Evolutionary conservation across 345 rosid species (phyloP).

Genomic region (Luvunga scandens): DNA sequence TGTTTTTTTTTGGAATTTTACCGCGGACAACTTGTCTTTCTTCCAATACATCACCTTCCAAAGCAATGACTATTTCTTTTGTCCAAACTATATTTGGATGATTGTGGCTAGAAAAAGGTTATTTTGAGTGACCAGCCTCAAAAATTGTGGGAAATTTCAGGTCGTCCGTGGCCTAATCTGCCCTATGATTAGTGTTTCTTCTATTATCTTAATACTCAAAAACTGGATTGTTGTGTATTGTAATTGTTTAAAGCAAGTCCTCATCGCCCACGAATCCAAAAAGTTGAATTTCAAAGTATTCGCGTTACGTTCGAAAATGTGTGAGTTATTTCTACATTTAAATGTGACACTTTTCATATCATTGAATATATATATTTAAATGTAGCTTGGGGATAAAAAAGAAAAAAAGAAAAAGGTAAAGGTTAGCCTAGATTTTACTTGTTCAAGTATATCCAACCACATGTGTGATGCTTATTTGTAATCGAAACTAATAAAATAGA

Average conservation of each 20-base stretch:
- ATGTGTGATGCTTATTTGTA: neutral
- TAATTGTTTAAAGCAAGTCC: neutral
- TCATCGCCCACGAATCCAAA: no score
- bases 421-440: neutral
- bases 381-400: no score
- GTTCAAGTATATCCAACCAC: neutral
- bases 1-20: no score
- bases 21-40: no score
- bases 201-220: neutral
- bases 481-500: neutral
- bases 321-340: neutral
- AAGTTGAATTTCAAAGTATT: no score
- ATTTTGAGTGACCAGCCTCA: neutral
- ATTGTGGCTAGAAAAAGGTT: neutral
- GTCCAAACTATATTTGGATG: neutral
- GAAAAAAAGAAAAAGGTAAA: neutral
- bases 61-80: neutral
- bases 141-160: neutral
- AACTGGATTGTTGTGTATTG: neutral
- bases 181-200: neutral
- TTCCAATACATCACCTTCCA: no score
- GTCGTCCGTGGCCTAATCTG: conserved; percentile 3
- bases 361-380: neutral
- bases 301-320: neutral
- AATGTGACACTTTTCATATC: neutral